Percentiles rank a stretch among this genome's conserved stretches.
Conservation (phyloP, 805 yeast genomes). For the Saccharomycopsis javanensis region DNA sequence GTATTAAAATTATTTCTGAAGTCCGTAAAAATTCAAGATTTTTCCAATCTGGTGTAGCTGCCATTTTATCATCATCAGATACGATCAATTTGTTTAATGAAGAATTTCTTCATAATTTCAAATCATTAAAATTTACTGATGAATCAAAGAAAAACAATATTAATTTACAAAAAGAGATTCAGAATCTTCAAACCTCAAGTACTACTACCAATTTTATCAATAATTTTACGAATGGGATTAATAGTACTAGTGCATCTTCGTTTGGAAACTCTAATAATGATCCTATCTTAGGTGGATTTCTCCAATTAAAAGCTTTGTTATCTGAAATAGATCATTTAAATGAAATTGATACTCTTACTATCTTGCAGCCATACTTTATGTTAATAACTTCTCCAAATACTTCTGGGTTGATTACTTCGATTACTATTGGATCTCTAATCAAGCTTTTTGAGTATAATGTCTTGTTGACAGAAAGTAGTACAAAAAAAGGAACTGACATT, state of each 20-base stretch:
- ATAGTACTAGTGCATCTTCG: slow-evolving; percentile 19
- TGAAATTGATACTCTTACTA: slow-evolving; percentile 58
- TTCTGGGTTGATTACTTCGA: slow-evolving; percentile 74
- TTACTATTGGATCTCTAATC: slow-evolving; percentile 67
- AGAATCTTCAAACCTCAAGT: neutral
- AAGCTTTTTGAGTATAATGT: slow-evolving; percentile 66
- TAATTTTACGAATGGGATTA: slow-evolving; percentile 23
- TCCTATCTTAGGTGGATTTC: slow-evolving; percentile 69
- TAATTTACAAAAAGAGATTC: neutral
- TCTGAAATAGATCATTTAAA: slow-evolving; percentile 42
- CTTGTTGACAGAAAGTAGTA: slow-evolving; percentile 25
- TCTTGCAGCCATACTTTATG: slow-evolving; percentile 78
- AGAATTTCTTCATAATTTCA: slow-evolving; percentile 29
- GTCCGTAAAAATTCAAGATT: slow-evolving; percentile 81
- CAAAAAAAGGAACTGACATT: neutral
- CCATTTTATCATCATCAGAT: slow-evolving; percentile 62
- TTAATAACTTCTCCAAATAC: slow-evolving; percentile 78
- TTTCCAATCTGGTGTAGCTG: slow-evolving; percentile 74
- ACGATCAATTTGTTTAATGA: slow-evolving; percentile 40
- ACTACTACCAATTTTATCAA: slow-evolving; percentile 1
- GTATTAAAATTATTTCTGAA: slow-evolving; percentile 75
- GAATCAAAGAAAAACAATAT: neutral
- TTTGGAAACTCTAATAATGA: slow-evolving; percentile 30
- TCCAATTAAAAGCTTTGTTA: slow-evolving; percentile 66
- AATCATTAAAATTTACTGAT: slow-evolving; percentile 21